Base-by-base conservation (phyloP, 495 filamentous ascomycete genomes). In the Xylaria cubensis region DNA sequence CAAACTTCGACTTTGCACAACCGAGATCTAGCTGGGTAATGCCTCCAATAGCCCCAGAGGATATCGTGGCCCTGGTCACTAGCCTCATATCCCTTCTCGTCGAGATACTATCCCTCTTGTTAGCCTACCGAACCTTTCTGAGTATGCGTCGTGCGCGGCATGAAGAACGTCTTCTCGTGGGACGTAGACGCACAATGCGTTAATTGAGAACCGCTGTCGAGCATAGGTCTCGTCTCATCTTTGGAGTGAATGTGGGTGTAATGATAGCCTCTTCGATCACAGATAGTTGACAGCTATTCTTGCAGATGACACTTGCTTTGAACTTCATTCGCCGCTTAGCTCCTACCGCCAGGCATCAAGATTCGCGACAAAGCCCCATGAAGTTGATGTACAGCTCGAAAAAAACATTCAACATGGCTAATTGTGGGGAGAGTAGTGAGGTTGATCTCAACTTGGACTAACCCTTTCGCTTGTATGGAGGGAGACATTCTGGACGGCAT, bases 51-150 rank as follows among this genome's bases (percentile, higher is more conserved):
- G 21, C 50, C n/a, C n/a, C 50, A 36, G 50, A 67, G 56, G 65
- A 56, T 21, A 13, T 56, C 17, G 65, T 67, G 65, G 21, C 65
- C n/a, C 32, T 67, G 17, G 50, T 44, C 50, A 44, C 21, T 13
- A 67, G 50, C 21, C 48, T 67, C 50, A 34, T 67, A 15, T 67
- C 65, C 24, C 65, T 67, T 67, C 17, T 67, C 34, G 50, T 67
- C n/a, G 39, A 46, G 53, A 58, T 58, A 46, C 39, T 61, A 4
- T 69, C 67, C 2, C 67, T 69, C 15, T 8, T 69, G 10, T 61
- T 69, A 17, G 67, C 67, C 24, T 69, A 59, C 41, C 36, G 26
- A 17, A 69, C 53, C 53, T 59, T 59, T 26, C 0, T 42, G 26
- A 46, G 26, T 13, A 21, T 41, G 4, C 67, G 15, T 39, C 67